Percentiles rank a stretch among this genome's conserved stretches.
phyloP scores from a whole-genome alignment of 345 rosid genomes.

The Turritis glabra region DNA sequence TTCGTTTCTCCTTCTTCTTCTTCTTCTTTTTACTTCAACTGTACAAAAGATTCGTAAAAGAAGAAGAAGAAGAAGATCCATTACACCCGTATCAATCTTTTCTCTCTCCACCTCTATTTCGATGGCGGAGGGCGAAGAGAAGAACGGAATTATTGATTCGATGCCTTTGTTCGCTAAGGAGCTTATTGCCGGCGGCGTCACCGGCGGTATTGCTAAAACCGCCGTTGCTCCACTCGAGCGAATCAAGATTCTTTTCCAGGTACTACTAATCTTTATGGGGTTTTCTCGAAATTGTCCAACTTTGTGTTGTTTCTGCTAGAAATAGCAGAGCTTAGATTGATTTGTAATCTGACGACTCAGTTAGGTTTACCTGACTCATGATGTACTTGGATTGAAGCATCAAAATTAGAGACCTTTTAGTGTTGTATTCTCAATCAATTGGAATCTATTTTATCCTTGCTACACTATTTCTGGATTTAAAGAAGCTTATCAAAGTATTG shows the following conservation, averaged over 20 bases:
- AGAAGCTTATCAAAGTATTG: constrained; percentile 10
- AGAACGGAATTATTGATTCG: constrained; percentile 57
- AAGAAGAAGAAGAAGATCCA: constrained; percentile 26
- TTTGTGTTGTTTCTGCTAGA: not conserved
- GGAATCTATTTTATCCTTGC: not conserved
- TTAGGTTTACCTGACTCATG: not conserved
- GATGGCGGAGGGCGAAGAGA: constrained; percentile 58
- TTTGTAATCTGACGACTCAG: not conserved
- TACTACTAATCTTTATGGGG: constrained; percentile 13
- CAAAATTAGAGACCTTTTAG: not conserved
- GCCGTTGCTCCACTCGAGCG: constrained; percentile 95
- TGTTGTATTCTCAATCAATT: not conserved
- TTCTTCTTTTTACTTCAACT: constrained; percentile 11
- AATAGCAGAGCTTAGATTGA: not conserved
- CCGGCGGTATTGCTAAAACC: constrained; percentile 84
- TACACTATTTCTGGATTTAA: not conserved
- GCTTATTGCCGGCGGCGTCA: constrained; percentile 86
- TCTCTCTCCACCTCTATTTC: constrained; percentile 19
- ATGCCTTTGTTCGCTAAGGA: constrained; percentile 84
- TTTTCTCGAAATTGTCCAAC: not conserved
- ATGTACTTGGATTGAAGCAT: constrained; percentile 7
- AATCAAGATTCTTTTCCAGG: constrained; percentile 94
- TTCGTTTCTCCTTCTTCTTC: not conserved
- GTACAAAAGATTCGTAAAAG: constrained; percentile 22
- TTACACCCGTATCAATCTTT: constrained; percentile 12